Evolutionary conservation across 495 filamentous ascomycete genomes (phyloP).

Genomic region (Hyaloscypha variabilis): DNA sequence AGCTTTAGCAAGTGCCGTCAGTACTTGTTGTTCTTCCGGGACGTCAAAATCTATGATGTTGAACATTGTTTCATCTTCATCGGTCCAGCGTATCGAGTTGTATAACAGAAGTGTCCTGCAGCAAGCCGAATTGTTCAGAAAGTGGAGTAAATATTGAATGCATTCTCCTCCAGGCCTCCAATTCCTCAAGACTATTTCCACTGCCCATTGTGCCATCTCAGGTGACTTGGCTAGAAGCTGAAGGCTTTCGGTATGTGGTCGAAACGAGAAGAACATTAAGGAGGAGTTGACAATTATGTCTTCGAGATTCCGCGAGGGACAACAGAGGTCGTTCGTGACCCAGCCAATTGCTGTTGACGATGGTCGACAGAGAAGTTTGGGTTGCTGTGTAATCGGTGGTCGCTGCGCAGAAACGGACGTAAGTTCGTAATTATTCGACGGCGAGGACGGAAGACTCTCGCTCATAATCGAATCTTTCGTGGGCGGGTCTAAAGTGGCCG

Average conservation of each 20-base stretch:
- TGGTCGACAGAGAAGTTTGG: too few relatives aligned
- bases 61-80: conserved; percentile 13
- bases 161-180: conserved; percentile 22
- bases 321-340: too few relatives aligned
- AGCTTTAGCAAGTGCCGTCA: neutral
- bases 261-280: conserved; percentile 13
- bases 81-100: conserved; percentile 7
- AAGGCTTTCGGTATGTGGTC: conserved; percentile 7
- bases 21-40: neutral
- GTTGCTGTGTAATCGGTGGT: too few relatives aligned
- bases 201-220: neutral
- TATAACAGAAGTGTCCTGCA: neutral
- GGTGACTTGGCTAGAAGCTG: conserved; percentile 4
- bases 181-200: conserved; percentile 19
- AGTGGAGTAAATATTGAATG: neutral
- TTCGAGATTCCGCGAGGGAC: too few relatives aligned
- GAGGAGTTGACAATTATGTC: conserved; percentile 6
- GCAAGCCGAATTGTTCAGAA: neutral
- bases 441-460: too few relatives aligned
- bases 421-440: too few relatives aligned
- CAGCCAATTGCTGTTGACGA: too few relatives aligned
- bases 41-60: conserved; percentile 12
- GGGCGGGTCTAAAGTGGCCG: too few relatives aligned
- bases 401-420: too few relatives aligned
- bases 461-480: too few relatives aligned